Base-by-base conservation (phyloP, 2,329 filamentous ascomycete species). In the Fusarium nanum region DNA sequence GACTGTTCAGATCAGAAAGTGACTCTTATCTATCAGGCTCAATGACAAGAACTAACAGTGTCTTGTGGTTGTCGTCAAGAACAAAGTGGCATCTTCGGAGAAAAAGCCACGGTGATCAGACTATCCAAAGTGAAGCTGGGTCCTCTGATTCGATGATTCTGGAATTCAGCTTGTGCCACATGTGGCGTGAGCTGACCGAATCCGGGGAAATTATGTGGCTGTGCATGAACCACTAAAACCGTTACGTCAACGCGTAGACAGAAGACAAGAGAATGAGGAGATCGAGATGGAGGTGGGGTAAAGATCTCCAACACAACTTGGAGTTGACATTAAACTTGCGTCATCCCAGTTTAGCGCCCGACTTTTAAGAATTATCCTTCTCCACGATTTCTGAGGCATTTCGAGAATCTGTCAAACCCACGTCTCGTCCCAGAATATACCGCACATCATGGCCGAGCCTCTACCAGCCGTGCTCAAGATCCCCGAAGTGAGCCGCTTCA, bases 401-500 rank as follows among this genome's bases (percentile, higher is more conserved):
- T 25, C 20, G 28, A 8, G 7, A 13, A 12, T 20, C 34, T 53
- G 49, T 42, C 49, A 53, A 53, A 53, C 49, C 47, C 14, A 32
- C 30, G 30, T 32, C 30, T 32, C 30, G 1, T 14, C 8, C 3
- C 7, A 52, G 12, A 25, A 13, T 45, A 30, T 49, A 40, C 46
- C 16, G 34, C 34, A 47, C 60, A 82, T 61, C 69, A 97, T 97
- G 94, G 89, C 93, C 52, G 86, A 80, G 57, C 76, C 78, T 44
- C 78, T 82, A 25, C 80, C 80, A 37, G 55, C 77, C 27, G 72
- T 79, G 30, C 86, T 99, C 75, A 94, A 92, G 82, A 84, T 90
- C 60, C 90, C 92, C 64, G 94, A 97, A 78, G 89, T 97, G 76
- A 90, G 89, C 71, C 92, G 93, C 65, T 98, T 97, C 80, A 90